A percentile compares a stretch with the other conserved stretches of the same genome.
Conservation (phyloP, 495 filamentous ascomycete species). For the Aspergillus carlsbadensis region DNA sequence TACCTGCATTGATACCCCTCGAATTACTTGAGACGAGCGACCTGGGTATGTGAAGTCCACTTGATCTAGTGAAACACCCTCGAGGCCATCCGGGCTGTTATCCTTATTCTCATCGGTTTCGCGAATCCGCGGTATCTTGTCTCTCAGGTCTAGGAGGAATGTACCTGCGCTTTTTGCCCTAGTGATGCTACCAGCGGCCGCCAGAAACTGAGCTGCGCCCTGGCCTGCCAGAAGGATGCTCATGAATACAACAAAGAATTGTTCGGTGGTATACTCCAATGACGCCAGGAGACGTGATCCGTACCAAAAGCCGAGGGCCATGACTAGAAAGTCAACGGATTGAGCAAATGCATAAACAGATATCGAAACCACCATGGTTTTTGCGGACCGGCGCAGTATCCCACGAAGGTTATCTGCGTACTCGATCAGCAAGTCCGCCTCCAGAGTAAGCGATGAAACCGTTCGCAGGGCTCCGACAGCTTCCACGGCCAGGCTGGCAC, state of each 20-base stretch:
- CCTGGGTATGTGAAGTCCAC: slow-evolving; percentile 14
- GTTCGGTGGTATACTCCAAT: slow-evolving; percentile 66
- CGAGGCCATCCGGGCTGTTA: slow-evolving; percentile 8
- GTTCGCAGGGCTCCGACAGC: slow-evolving; percentile 91
- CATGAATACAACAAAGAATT: slow-evolving; percentile 83
- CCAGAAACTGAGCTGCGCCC: slow-evolving; percentile 67
- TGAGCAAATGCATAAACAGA: slow-evolving; percentile 70
- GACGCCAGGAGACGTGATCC: slow-evolving; percentile 73
- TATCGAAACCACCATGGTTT: slow-evolving; percentile 53
- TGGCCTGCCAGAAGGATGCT: slow-evolving; percentile 80
- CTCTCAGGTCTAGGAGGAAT: slow-evolving; percentile 45
- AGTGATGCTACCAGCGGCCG: slow-evolving; percentile 43
- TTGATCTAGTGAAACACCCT: not conserved
- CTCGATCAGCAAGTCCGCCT: slow-evolving; percentile 69
- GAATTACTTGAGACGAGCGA: not conserved
- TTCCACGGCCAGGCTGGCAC: slow-evolving; percentile 81
- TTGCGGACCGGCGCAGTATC: slow-evolving; percentile 65
- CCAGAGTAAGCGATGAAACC: slow-evolving; percentile 81
- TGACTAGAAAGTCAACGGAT: slow-evolving; percentile 72
- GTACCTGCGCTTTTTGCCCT: slow-evolving; percentile 45
- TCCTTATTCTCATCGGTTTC: slow-evolving; percentile 29
- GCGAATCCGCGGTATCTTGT: slow-evolving; percentile 30
- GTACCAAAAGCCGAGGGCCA: slow-evolving; percentile 93
- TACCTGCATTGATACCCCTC: slow-evolving; percentile 38
- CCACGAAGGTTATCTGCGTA: slow-evolving; percentile 62